Evolutionary conservation across 108 stramenopile genomes (phyloP).

Genomic region (Cyclotella cryptica): DNA sequence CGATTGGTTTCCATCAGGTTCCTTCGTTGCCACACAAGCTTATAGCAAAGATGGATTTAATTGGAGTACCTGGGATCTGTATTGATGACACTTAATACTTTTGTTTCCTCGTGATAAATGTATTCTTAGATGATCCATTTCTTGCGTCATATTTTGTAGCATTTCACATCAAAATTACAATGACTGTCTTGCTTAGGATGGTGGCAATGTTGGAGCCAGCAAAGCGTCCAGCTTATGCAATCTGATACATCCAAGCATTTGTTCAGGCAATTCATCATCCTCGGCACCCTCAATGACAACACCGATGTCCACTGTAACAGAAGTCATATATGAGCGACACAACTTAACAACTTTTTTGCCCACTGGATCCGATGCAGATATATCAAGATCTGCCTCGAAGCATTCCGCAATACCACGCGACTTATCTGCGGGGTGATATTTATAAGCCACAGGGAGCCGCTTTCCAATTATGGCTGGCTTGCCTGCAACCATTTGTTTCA

Average conservation of each 20-base stretch:
- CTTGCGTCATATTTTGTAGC: too few species aligned
- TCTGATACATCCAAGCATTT: slow-evolving; percentile 75
- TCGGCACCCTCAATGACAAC: slow-evolving; percentile 79
- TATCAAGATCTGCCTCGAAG: slow-evolving; percentile 85
- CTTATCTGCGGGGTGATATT: slow-evolving; percentile 52
- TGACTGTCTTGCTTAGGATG: too few species aligned
- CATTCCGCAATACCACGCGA: slow-evolving; percentile 57
- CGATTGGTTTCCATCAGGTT: slow-evolving; percentile 45
- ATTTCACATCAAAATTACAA: too few species aligned
- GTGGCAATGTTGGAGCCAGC: slow-evolving; percentile 56
- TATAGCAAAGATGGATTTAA: slow-evolving; percentile 42
- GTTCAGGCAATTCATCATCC: slow-evolving; percentile 84
- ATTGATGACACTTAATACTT: slow-evolving; percentile 1
- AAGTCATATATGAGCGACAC: slow-evolving; percentile 66
- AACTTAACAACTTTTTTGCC: slow-evolving; percentile 73
- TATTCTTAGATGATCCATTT: not conserved
- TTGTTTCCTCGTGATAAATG: not conserved
- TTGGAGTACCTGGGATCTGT: slow-evolving; percentile 34
- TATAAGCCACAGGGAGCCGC: slow-evolving; percentile 55
- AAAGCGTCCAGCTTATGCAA: slow-evolving; percentile 83
- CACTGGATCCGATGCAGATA: slow-evolving; percentile 73
- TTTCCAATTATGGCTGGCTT: slow-evolving; percentile 63
- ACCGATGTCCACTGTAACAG: slow-evolving; percentile 80
- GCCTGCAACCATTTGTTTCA: slow-evolving; percentile 51
- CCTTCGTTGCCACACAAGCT: slow-evolving; percentile 34